Percentiles rank a stretch among this genome's conserved stretches.
Conservation (phyloP, 2,329 filamentous ascomycete genomes). For the Cytospora chrysosperma region DNA sequence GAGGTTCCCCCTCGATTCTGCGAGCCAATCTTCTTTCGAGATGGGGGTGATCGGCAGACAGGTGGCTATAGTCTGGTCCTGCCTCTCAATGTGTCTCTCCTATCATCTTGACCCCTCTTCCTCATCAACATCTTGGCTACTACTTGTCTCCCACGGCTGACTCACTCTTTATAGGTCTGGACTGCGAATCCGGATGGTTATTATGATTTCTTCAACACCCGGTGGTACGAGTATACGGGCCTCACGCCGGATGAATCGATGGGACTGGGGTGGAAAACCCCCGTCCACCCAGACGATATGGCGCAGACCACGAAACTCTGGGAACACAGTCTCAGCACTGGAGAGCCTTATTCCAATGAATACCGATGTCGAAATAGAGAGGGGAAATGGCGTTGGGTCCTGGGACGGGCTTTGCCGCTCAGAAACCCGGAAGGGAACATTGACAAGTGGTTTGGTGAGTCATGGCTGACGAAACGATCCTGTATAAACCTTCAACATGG, state of each 20-base stretch:
- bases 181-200: constrained; percentile 65
- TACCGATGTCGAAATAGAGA: constrained; percentile 67
- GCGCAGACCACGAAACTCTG: constrained; percentile 54
- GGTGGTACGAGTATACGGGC: constrained; percentile 81
- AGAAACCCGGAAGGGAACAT: constrained; percentile 65
- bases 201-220: constrained; percentile 71
- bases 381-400: constrained; percentile 76
- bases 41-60: background rate
- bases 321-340: constrained; percentile 63
- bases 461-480: background rate
- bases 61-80: background rate
- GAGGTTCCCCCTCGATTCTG: constrained; percentile 3
- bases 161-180: constrained; percentile 50
- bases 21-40: constrained; percentile 2
- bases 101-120: background rate
- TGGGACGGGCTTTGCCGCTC: constrained; percentile 69
- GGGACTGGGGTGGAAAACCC: constrained; percentile 60
- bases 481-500: background rate
- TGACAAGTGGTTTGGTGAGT: constrained; percentile 71
- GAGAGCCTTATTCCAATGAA: constrained; percentile 67
- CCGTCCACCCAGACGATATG: constrained; percentile 72
- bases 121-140: too few relatives aligned
- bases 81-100: background rate
- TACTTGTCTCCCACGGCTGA: background rate
- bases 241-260: constrained; percentile 60